These are phyloP conservation scores for Nicotiana undulata DNA, from an alignment of 257 asterid genomes.

Conservation along the genomic window DNA sequence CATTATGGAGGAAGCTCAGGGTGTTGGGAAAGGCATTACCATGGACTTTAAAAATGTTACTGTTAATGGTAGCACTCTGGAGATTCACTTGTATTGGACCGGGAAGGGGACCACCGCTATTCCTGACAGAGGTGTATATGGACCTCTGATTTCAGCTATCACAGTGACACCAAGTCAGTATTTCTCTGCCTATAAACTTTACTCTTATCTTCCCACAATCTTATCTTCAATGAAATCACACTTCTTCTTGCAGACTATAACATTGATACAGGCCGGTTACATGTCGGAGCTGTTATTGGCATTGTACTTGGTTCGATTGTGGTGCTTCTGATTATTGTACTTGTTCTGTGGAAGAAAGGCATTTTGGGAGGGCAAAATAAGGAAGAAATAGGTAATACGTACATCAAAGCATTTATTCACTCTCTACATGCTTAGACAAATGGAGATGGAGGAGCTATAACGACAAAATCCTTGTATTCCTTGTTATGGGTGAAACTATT, in stretches of 20 bases:
- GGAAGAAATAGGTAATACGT: conserved; percentile 50
- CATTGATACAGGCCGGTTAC: conserved; percentile 34
- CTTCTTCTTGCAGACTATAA: conserved; percentile 43
- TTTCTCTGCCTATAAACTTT: neutral
- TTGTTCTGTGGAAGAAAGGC: conserved; percentile 58
- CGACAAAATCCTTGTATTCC: neutral
- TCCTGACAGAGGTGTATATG: conserved; percentile 77
- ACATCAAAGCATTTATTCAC: neutral
- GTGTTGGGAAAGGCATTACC: conserved; percentile 50
- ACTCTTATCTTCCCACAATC: neutral
- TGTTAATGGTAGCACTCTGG: conserved; percentile 67
- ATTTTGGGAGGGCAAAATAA: conserved; percentile 37
- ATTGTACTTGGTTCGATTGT: conserved; percentile 45
- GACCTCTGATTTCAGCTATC: conserved; percentile 89
- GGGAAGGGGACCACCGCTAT: conserved; percentile 89
- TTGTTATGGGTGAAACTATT: neutral
- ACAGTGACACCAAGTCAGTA: conserved; percentile 74
- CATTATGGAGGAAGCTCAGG: conserved; percentile 50
- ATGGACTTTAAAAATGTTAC: conserved; percentile 30
- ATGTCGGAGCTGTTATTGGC: conserved; percentile 65
- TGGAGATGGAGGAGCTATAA: neutral
- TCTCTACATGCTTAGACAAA: neutral
- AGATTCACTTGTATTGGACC: conserved; percentile 87
- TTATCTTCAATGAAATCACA: neutral
- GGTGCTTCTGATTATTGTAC: conserved; percentile 26